These are phyloP conservation scores for Panicum miliaceum DNA, from an alignment of 176 grass and related monocot genomes.

Conservation along the genomic window DNA sequence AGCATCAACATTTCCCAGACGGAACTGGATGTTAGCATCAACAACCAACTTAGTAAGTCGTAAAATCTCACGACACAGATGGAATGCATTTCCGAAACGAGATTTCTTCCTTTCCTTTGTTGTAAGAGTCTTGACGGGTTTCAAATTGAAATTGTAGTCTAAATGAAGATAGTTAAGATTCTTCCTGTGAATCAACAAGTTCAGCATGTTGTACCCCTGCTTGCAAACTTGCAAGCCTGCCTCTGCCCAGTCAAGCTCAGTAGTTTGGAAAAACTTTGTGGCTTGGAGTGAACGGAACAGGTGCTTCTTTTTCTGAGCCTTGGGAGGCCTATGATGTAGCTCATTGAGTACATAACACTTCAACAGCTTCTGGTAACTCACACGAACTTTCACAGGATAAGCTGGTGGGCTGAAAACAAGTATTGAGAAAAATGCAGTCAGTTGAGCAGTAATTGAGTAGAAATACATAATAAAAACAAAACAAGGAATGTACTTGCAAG, in stretches of 20 bases:
- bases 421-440: slow-evolving; percentile 9
- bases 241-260: slow-evolving; percentile 98
- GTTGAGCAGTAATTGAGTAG: neutral
- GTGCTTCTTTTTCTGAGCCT: slow-evolving; percentile 98
- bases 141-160: slow-evolving; percentile 98
- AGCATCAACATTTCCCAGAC: slow-evolving; percentile 94
- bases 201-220: slow-evolving; percentile 98
- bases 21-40: slow-evolving; percentile 98
- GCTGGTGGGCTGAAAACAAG: slow-evolving; percentile 81
- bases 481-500: neutral
- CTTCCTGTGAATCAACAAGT: slow-evolving; percentile 97
- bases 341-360: slow-evolving; percentile 98
- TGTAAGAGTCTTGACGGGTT: slow-evolving; percentile 97
- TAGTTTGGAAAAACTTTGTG: slow-evolving; percentile 98
- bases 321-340: slow-evolving; percentile 89
- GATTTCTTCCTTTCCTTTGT: slow-evolving; percentile 99
- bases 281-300: slow-evolving; percentile 92
- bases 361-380: slow-evolving; percentile 96
- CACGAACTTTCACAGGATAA: slow-evolving; percentile 96
- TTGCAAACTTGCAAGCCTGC: slow-evolving; percentile 97
- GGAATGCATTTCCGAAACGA: slow-evolving; percentile 99
- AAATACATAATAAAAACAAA: slow-evolving; percentile 6
- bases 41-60: slow-evolving; percentile 95
- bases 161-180: slow-evolving; percentile 98
- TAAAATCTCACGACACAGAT: slow-evolving; percentile 96